phyloP scores from a whole-genome alignment of 495 filamentous ascomycete genomes.

The Aspergillus panamensis region DNA sequence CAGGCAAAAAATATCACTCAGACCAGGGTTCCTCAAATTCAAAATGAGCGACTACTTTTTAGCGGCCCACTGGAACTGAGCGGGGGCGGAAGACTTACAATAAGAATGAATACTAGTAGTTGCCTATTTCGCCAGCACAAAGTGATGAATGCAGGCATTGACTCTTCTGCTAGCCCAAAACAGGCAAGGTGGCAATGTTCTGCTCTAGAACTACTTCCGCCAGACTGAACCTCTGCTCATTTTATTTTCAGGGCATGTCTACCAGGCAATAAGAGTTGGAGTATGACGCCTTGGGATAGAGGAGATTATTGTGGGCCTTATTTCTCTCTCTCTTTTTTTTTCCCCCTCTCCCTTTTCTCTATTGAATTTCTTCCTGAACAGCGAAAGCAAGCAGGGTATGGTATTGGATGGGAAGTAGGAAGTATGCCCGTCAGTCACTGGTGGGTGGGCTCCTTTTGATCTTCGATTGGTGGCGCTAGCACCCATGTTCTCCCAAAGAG shows the following conservation, averaged over 20 bases:
- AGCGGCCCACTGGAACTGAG: not conserved
- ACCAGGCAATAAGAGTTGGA: too few species aligned
- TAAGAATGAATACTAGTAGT: not conserved
- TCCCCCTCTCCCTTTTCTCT: not conserved
- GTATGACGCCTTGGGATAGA: not conserved
- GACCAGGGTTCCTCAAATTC: slow-evolving; percentile 2
- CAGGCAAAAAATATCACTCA: slow-evolving; percentile 3
- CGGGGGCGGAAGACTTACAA: not conserved
- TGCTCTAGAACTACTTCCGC: too few species aligned
- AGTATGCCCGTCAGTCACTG: not conserved
- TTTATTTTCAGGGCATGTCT: not conserved
- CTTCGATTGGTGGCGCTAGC: slow-evolving; percentile 14
- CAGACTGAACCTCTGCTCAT: not conserved
- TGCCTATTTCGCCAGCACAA: not conserved
- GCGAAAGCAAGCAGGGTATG: not conserved
- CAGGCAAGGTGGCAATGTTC: not conserved
- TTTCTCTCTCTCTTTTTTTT: not conserved
- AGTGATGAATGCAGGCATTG: slow-evolving; percentile 1
- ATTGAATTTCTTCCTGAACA: not conserved
- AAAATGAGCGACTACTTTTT: not conserved
- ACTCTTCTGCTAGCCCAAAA: not conserved
- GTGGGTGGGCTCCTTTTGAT: not conserved
- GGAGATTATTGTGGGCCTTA: not conserved
- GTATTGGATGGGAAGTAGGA: not conserved
- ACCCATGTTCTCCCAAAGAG: slow-evolving; percentile 3